Base-by-base conservation (phyloP, 768 basidiomycete species). In the Leucosporidium scottii region DNA sequence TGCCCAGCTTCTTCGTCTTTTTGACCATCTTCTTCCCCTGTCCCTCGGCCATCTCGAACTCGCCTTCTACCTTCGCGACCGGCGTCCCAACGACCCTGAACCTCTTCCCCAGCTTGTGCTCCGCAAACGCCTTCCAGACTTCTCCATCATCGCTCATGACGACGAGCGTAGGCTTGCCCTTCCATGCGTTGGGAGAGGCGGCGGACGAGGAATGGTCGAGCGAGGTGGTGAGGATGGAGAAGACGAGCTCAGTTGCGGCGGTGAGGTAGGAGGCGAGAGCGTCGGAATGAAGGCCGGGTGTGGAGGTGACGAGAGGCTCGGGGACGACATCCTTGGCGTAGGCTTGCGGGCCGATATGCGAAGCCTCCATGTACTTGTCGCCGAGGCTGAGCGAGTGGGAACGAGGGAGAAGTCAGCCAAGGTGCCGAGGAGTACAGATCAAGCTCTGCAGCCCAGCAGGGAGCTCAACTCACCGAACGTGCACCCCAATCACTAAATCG, bases 281-380 rank as follows among this genome's bases (percentile, higher is more conserved):
- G 1, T 51, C 58, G 13, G n/a, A 5, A n/a, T 51, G 8, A 1
- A 71, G 64, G 4, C 70, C 70, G 8, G 64, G 64, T 13, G 5
- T 10, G 0, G 60, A 36, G 8, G 53, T 49, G 31, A 49, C 1
- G 34, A 53, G 15, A 17, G 57, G 20, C 15, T 44, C 39, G 0
- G 44, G 15, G 47, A 27, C 28, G 1, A 27, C 9, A 30, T 36
- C 39, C 0, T 65, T 25, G 3, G 58, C 53, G 48, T 4, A 44
- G 13, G 61, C 31, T 23, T n/a, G 30, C 39, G 67, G 62, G 8
- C 61, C 61, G 64, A 72, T 66, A 28, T 53, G 58, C 34, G 64
- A 64, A 1, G 48, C 27, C 31, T 72, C 71, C 57, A 66, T 61
- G 55, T 64, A 66, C 58, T 72, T 72, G 67, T 72, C 71, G 58